phyloP scores from a whole-genome alignment of 352 stramenopile species.

The Globisporangium okanoganense region DNA sequence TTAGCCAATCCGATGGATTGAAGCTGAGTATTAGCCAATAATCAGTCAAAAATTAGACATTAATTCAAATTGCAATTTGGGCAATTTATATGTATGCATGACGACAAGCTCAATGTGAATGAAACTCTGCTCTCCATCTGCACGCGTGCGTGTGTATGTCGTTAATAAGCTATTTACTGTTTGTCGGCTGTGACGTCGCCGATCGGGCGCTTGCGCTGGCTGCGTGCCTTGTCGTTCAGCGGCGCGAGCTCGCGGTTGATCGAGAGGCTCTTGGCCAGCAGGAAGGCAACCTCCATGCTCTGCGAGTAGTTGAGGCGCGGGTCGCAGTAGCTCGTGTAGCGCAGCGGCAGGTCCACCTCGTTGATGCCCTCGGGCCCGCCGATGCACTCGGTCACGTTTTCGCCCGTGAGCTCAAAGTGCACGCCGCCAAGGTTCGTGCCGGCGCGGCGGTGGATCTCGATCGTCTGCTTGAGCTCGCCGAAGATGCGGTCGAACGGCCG shows the following conservation, averaged over 20 bases:
- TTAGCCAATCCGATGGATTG: neutral
- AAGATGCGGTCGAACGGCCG: slow-evolving; percentile 96
- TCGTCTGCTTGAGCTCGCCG: slow-evolving; percentile 95
- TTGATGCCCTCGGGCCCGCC: slow-evolving; percentile 94
- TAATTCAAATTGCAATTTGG: neutral
- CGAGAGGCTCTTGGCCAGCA: slow-evolving; percentile 92
- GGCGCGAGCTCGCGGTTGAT: slow-evolving; percentile 61
- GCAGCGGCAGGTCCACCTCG: slow-evolving; percentile 89
- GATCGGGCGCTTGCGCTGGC: slow-evolving; percentile 56
- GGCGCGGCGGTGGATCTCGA: slow-evolving; percentile 96
- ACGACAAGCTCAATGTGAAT: neutral
- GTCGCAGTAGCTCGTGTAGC: slow-evolving; percentile 98
- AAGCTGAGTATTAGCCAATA: neutral
- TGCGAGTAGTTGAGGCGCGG: slow-evolving; percentile 98
- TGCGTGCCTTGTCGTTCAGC: slow-evolving; percentile 49
- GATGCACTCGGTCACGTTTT: slow-evolving; percentile 99
- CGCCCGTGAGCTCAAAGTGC: slow-evolving; percentile 97
- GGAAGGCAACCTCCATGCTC: slow-evolving; percentile 97
- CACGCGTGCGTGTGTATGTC: neutral
- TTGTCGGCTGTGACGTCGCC: slow-evolving; percentile 2
- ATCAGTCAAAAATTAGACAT: neutral
- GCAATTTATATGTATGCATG: too few species aligned
- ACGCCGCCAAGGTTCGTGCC: slow-evolving; percentile 92
- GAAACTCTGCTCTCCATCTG: neutral
- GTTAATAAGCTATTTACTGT: neutral